Evolutionary conservation across 495 filamentous ascomycete genomes (phyloP).

Genomic region (Pseudevernia furfuracea): DNA sequence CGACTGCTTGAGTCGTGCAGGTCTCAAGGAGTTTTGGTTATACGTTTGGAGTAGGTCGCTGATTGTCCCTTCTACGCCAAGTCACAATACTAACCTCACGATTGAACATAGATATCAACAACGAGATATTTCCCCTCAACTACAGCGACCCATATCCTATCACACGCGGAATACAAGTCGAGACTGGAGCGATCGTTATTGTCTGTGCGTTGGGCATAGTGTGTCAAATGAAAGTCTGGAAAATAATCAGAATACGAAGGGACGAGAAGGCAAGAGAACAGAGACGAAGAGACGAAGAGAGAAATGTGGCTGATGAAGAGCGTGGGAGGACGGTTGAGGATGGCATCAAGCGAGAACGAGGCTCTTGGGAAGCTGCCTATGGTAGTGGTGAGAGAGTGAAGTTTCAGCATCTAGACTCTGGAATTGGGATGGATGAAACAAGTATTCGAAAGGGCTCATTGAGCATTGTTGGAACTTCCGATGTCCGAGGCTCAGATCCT

Average conservation of each 20-base stretch:
- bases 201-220: conserved; percentile 67
- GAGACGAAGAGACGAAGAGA: conserved; percentile 50
- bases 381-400: conserved; percentile 42
- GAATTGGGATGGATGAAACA: conserved; percentile 41
- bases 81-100: not conserved
- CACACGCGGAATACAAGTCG: conserved; percentile 78
- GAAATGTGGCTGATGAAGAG: conserved; percentile 51
- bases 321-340: conserved; percentile 61
- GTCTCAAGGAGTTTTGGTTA: conserved; percentile 91
- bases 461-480: conserved; percentile 20
- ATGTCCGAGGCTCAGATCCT: conserved; percentile 28
- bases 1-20: conserved; percentile 83
- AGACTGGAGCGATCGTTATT: conserved; percentile 70
- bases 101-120: conserved; percentile 54
- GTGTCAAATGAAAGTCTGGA: conserved; percentile 83
- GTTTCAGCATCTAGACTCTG: conserved; percentile 41
- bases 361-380: conserved; percentile 75
- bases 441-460: conserved; percentile 42
- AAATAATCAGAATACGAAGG: conserved; percentile 67
- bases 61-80: not conserved
- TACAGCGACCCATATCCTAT: conserved; percentile 70
- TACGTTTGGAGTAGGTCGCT: conserved; percentile 71
- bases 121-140: conserved; percentile 66
- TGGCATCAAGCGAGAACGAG: conserved; percentile 56
- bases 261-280: conserved; percentile 51